phyloP scores from a whole-genome alignment of 495 filamentous ascomycete genomes.

The Trichoderma erinaceum region DNA sequence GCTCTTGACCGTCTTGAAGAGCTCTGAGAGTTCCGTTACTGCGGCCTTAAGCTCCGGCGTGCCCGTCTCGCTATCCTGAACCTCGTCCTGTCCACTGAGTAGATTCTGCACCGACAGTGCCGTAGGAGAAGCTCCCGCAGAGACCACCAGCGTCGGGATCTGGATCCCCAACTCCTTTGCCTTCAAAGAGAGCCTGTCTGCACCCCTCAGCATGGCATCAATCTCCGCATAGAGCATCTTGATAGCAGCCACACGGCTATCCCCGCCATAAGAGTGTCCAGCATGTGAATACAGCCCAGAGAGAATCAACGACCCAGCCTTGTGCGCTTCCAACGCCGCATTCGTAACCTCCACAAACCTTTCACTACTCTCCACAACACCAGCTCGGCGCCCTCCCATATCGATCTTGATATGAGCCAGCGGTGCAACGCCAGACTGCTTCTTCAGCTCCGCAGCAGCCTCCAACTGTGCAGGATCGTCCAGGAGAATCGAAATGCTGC shows the following conservation, averaged over 20 bases:
- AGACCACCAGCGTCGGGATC: slow-evolving; percentile 49
- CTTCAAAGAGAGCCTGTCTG: slow-evolving; percentile 28
- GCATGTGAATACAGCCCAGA: slow-evolving; percentile 75
- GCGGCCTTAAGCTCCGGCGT: slow-evolving; percentile 7
- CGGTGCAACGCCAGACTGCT: slow-evolving; percentile 36
- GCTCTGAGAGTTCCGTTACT: neutral
- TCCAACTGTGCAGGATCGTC: slow-evolving; percentile 63
- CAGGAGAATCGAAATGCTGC: slow-evolving; percentile 59
- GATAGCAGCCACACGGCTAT: slow-evolving; percentile 49
- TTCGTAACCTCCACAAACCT: slow-evolving; percentile 42
- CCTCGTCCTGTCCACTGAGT: slow-evolving; percentile 14
- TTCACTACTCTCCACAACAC: slow-evolving; percentile 47
- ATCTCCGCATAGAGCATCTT: slow-evolving; percentile 56
- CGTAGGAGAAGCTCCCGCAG: slow-evolving; percentile 78
- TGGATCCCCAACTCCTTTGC: slow-evolving; percentile 16
- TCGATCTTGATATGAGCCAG: slow-evolving; percentile 73
- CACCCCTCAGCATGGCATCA: slow-evolving; percentile 45
- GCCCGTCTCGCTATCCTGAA: neutral
- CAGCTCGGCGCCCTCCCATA: slow-evolving; percentile 70
- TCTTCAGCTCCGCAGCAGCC: slow-evolving; percentile 34
- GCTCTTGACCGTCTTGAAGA: slow-evolving; percentile 22
- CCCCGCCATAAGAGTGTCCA: slow-evolving; percentile 62
- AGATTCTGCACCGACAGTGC: slow-evolving; percentile 50
- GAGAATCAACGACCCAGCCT: slow-evolving; percentile 37
- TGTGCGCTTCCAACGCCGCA: slow-evolving; percentile 31